phyloP scores from a whole-genome alignment of 1,284 basidiomycete genomes.

The Irpex sp. region DNA sequence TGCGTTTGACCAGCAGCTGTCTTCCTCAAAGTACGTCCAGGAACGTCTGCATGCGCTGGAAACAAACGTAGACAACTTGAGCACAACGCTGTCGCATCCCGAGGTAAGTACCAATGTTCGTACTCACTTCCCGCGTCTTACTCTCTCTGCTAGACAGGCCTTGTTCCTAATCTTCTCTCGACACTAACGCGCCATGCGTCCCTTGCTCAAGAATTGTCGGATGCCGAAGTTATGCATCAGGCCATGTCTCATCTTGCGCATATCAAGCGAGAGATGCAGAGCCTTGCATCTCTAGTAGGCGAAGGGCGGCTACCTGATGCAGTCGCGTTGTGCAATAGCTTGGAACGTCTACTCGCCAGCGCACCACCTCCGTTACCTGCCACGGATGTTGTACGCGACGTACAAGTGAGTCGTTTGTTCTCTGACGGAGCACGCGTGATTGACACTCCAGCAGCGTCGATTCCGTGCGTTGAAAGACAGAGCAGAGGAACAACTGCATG shows the following conservation, averaged over 20 bases:
- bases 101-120: constrained; percentile 39
- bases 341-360: constrained; percentile 41
- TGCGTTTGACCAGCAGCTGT: constrained; percentile 57
- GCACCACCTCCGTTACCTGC: constrained; percentile 47
- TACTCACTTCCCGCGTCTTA: not conserved
- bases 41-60: constrained; percentile 48
- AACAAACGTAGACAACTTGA: constrained; percentile 46
- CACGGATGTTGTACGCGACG: constrained; percentile 45
- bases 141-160: not conserved
- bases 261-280: constrained; percentile 41
- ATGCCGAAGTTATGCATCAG: constrained; percentile 45
- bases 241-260: constrained; percentile 48
- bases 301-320: constrained; percentile 60
- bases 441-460: constrained; percentile 36
- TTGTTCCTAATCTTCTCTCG: constrained; percentile 50
- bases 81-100: constrained; percentile 44
- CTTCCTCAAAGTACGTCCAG: constrained; percentile 58
- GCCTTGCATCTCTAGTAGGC: constrained; percentile 39
- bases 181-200: constrained; percentile 50
- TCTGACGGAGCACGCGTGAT: constrained; percentile 5
- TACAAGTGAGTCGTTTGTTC: constrained; percentile 42
- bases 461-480: constrained; percentile 51
- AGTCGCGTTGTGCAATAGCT: constrained; percentile 32
- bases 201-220: constrained; percentile 52
- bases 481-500: constrained; percentile 64